phyloP scores from a whole-genome alignment of 2,329 filamentous ascomycete species.

The Didymella lethalis region DNA sequence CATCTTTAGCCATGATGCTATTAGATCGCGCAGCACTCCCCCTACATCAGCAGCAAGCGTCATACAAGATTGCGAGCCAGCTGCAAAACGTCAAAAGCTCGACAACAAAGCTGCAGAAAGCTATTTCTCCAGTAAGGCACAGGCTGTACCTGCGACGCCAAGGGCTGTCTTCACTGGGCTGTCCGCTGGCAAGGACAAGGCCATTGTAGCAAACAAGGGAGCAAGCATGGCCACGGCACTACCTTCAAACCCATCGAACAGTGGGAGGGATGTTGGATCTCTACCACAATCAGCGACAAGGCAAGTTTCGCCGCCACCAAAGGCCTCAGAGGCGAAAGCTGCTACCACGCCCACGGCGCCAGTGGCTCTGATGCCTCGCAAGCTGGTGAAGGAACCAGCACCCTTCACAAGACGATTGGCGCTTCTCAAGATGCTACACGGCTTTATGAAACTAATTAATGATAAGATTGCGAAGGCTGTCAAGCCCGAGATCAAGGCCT shows the following conservation, averaged over 20 bases:
- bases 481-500: constrained; percentile 60
- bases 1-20: constrained; percentile 64
- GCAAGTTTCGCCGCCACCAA: constrained; percentile 45
- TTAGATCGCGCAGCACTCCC: constrained; percentile 13
- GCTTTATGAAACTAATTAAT: constrained; percentile 73
- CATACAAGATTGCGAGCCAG: constrained; percentile 22
- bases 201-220: constrained; percentile 15
- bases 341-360: constrained; percentile 52
- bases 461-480: constrained; percentile 63
- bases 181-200: constrained; percentile 28
- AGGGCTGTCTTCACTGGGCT: constrained; percentile 37
- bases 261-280: constrained; percentile 10
- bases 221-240: constrained; percentile 6
- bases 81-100: constrained; percentile 45
- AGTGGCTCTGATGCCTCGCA: constrained; percentile 69
- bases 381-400: constrained; percentile 62
- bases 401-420: constrained; percentile 44
- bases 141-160: constrained; percentile 16
- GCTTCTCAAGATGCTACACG: constrained; percentile 68
- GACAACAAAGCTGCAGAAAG: constrained; percentile 25
- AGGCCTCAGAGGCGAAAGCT: constrained; percentile 24
- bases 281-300: constrained; percentile 38
- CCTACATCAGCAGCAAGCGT: constrained; percentile 10
- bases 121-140: neutral
- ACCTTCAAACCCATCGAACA: constrained; percentile 12